phyloP scores from a whole-genome alignment of 106 monocot genomes.

The Platanthera zijinensis region DNA sequence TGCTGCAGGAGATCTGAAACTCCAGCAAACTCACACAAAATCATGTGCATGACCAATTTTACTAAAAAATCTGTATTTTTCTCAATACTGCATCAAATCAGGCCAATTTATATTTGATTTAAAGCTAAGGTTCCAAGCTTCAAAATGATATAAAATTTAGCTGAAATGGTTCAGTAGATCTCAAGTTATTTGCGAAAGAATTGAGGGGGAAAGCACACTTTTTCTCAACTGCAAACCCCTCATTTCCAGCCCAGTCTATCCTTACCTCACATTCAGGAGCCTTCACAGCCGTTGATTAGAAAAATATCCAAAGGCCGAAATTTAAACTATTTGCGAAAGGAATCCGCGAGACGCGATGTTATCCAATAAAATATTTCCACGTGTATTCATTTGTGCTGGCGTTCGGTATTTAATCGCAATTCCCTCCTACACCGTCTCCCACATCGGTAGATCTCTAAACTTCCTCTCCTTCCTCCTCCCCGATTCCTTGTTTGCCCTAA shows the following conservation, averaged over 20 bases:
- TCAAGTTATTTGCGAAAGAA: constrained; percentile 23
- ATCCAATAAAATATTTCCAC: constrained; percentile 27
- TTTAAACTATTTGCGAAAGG: constrained; percentile 6
- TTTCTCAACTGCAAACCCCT: neutral
- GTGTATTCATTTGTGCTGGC: neutral
- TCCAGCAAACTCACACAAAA: constrained; percentile 21
- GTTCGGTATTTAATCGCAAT: constrained; percentile 23
- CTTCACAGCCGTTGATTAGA: constrained; percentile 23
- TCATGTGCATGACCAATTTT: constrained; percentile 12
- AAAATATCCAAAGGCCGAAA: constrained; percentile 34
- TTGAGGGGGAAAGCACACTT: constrained; percentile 39
- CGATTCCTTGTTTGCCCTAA: neutral
- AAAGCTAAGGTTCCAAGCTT: constrained; percentile 30
- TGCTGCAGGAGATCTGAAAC: constrained; percentile 2
- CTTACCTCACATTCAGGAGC: neutral
- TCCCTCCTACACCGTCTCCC: neutral
- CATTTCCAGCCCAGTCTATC: constrained; percentile 11
- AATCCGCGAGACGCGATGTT: constrained; percentile 22
- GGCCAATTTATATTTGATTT: constrained; percentile 10
- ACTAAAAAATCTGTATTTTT: constrained; percentile 16
- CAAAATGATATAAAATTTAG: neutral
- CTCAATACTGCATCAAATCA: neutral
- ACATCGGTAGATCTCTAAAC: neutral
- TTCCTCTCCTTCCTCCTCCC: neutral
- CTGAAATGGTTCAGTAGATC: constrained; percentile 2